Conservation (phyloP, 345 rosid species). For the Fremontodendron californicum region DNA sequence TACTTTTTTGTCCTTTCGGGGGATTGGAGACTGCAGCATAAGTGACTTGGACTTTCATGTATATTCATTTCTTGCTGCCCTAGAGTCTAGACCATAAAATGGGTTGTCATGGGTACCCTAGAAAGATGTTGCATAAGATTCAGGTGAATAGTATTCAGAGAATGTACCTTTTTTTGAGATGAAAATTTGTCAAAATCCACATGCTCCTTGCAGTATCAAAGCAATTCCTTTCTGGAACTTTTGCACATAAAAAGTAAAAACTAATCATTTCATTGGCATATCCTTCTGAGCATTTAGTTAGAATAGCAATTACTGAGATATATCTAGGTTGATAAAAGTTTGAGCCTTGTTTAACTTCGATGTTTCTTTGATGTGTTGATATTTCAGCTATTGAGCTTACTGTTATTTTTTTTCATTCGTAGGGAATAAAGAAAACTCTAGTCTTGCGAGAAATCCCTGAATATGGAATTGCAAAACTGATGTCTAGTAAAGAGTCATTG, state of each 20-base stretch:
- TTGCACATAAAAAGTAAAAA: not conserved
- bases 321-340: too few relatives aligned
- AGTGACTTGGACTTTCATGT: not conserved
- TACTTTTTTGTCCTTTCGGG: not conserved
- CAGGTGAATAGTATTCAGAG: not conserved
- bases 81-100: not conserved
- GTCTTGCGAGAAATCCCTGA: constrained; percentile 85
- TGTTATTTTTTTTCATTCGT: constrained; percentile 10
- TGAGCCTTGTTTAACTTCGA: not conserved
- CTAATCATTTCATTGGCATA: not conserved
- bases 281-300: not conserved
- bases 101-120: not conserved
- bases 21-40: not conserved
- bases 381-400: constrained; percentile 2
- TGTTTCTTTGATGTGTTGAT: not conserved
- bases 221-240: not conserved
- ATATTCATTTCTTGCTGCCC: not conserved
- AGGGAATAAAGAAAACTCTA: constrained; percentile 84
- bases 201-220: not conserved
- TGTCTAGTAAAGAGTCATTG: constrained; percentile 70
- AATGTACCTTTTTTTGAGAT: not conserved
- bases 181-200: not conserved
- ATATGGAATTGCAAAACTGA: constrained; percentile 54
- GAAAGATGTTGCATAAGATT: not conserved
- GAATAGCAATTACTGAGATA: not conserved